phyloP scores from a whole-genome alignment of 306 rosid genomes.

The Notholithocarpus densiflorus region DNA sequence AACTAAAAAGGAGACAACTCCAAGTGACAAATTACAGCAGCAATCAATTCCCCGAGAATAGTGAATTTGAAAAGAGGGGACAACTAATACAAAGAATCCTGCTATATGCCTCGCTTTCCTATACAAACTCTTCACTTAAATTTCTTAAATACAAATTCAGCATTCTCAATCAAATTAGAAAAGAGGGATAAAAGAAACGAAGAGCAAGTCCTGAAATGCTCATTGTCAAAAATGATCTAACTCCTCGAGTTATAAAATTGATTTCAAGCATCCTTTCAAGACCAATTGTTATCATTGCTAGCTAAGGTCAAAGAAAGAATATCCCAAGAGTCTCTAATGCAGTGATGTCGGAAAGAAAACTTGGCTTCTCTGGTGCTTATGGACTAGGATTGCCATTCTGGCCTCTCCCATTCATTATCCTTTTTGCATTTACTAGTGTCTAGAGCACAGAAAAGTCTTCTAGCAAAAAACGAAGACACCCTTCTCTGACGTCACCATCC shows the following conservation, averaged over 20 bases:
- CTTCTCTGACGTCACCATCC: slow-evolving; percentile 45
- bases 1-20: no score
- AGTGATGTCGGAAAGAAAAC: no score
- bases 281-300: no score
- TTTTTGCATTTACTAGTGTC: no score
- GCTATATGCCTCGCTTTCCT: not conserved
- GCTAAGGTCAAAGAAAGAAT: no score
- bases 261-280: not conserved
- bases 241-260: not conserved
- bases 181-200: not conserved
- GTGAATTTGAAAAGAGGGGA: no score
- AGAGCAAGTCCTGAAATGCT: not conserved
- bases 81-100: not conserved
- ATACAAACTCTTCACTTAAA: not conserved
- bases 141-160: not conserved
- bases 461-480: slow-evolving; percentile 35
- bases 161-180: not conserved
- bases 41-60: no score
- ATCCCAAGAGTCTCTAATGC: no score
- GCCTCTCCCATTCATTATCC: no score
- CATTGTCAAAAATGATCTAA: not conserved
- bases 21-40: no score
- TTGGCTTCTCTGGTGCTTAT: no score
- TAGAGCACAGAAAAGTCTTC: not conserved
- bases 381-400: no score